These are phyloP conservation scores for Plasmodium vinckei DNA, from an alignment of 169 alveolate species.

Conservation along the genomic window DNA sequence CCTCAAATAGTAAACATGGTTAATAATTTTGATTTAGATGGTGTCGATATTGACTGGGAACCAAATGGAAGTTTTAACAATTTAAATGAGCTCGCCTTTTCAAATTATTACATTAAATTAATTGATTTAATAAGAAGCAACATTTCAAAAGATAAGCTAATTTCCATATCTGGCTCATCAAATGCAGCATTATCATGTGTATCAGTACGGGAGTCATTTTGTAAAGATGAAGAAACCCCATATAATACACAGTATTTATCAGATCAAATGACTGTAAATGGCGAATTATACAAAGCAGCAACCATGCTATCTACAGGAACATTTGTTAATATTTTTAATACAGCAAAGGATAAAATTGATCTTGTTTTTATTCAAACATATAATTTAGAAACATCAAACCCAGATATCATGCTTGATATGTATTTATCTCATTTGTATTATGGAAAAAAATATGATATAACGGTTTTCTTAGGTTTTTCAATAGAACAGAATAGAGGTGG, in stretches of 20 bases:
- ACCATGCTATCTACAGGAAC: slow-evolving; percentile 56
- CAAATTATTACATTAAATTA: slow-evolving; percentile 48
- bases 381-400: slow-evolving; percentile 49
- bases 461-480: slow-evolving; percentile 45
- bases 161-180: slow-evolving; percentile 62
- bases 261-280: slow-evolving; percentile 32
- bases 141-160: slow-evolving; percentile 31
- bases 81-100: slow-evolving; percentile 35
- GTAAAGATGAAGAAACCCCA: slow-evolving; percentile 57
- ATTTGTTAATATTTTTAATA: slow-evolving; percentile 45
- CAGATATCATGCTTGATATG: slow-evolving; percentile 53
- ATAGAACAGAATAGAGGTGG: slow-evolving; percentile 69
- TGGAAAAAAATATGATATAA: slow-evolving; percentile 47
- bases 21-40: slow-evolving; percentile 50
- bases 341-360: slow-evolving; percentile 59
- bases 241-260: slow-evolving; percentile 39
- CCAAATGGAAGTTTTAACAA: slow-evolving; percentile 68
- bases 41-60: slow-evolving; percentile 74
- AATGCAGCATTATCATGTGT: slow-evolving; percentile 68
- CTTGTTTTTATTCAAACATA: slow-evolving; percentile 66
- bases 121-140: slow-evolving; percentile 36
- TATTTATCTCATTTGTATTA: slow-evolving; percentile 57
- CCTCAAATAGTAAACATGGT: slow-evolving; percentile 30
- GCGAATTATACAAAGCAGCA: slow-evolving; percentile 42
- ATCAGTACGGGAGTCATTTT: slow-evolving; percentile 32